Conservation (phyloP, 129 eudicot genomes). For the Helianthus annuus region HanXRQr2.0-SUNRISE NC_035441.2:104066691-104067190, state of each 20-base stretch:
- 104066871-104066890: not conserved
- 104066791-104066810: not conserved
- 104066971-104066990: too few relatives aligned
- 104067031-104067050: too few relatives aligned
- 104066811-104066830: not conserved
- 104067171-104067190: too few relatives aligned
- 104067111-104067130: too few relatives aligned
- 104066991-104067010: too few relatives aligned
- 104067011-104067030: too few relatives aligned
- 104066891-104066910: not conserved
- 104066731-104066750: not conserved
- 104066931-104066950: not conserved
- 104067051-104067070: not conserved
- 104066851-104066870: not conserved
- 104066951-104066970: too few relatives aligned
- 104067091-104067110: not conserved
- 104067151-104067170: too few relatives aligned
- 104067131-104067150: too few relatives aligned
- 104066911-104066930: not conserved
- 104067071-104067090: not conserved
- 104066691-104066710: constrained; percentile 2
- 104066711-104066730: not conserved
- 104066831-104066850: not conserved
- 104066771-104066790: not conserved
- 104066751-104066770: not conserved